Evolutionary conservation across 164 flowering plant species (phyloP).

Genomic region (Houttuynia cordata): DNA sequence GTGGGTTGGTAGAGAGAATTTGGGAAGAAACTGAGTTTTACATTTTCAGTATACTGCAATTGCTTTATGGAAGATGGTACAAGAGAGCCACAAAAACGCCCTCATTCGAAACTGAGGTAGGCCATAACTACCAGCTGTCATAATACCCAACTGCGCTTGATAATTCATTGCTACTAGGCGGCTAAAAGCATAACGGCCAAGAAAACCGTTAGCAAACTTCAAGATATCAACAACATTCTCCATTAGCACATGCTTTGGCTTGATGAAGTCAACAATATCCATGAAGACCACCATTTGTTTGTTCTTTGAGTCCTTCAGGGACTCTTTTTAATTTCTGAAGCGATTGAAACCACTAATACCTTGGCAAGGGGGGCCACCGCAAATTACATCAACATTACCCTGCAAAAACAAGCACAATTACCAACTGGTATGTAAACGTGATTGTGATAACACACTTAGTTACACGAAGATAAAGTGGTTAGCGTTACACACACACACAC

Average conservation of each 20-base stretch:
- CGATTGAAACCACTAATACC: conserved; percentile 88
- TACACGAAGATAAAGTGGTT: no score
- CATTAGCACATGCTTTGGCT: conserved; percentile 72
- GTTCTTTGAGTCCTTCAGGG: conserved; percentile 57
- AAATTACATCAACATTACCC: conserved; percentile 78
- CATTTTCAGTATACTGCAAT: background rate
- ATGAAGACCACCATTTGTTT: conserved; percentile 58
- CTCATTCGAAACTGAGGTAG: conserved; percentile 81
- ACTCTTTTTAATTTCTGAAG: conserved; percentile 40
- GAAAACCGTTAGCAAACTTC: conserved; percentile 41
- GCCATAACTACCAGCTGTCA: conserved; percentile 87
- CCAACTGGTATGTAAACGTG: background rate
- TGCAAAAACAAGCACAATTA: conserved; percentile 8
- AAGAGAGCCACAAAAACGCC: conserved; percentile 80
- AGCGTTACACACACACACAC: no score
- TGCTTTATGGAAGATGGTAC: no score
- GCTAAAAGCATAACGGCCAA: conserved; percentile 65
- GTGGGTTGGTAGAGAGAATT: conserved; percentile 74
- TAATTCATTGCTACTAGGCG: conserved; percentile 56
- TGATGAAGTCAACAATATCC: conserved; percentile 58
- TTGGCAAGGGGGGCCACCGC: conserved; percentile 98
- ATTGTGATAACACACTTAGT: no score
- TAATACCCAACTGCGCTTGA: conserved; percentile 62
- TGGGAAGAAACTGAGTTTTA: conserved; percentile 56
- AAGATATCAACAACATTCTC: conserved; percentile 81